phyloP scores from a whole-genome alignment of 345 rosid genomes.

The Geranium brycei region DNA sequence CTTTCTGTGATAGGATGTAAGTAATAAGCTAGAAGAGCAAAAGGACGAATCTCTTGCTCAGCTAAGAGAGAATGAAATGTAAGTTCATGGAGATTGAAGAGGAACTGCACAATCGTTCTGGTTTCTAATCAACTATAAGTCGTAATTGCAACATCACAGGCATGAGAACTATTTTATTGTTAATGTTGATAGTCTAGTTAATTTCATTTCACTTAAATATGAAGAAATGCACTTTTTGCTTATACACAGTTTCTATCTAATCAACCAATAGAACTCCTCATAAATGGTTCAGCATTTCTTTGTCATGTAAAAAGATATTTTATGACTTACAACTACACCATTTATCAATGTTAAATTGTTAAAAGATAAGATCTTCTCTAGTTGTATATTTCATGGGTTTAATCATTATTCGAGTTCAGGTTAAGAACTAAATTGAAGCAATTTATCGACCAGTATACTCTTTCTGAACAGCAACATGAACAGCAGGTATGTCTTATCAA shows the following conservation, averaged over 20 bases:
- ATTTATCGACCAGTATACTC: constrained; percentile 71
- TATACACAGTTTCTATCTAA: no score
- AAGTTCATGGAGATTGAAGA: constrained; percentile 16
- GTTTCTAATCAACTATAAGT: background rate
- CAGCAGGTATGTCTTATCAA: constrained; percentile 38
- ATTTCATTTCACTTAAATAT: no score
- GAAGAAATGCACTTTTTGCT: no score
- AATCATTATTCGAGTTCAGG: constrained; percentile 31
- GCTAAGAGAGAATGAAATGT: constrained; percentile 92
- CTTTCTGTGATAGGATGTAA: constrained; percentile 58
- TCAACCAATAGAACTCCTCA: no score
- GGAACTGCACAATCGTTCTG: background rate
- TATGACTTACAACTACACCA: no score
- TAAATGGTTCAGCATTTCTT: no score
- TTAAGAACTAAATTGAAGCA: constrained; percentile 70
- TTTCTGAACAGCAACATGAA: constrained; percentile 67
- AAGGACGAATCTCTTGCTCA: constrained; percentile 71
- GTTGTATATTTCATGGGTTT: background rate
- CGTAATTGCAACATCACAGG: background rate
- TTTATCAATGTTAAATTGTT: no score
- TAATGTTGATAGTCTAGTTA: background rate
- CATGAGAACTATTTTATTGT: background rate
- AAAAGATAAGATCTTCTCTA: no score
- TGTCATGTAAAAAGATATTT: no score
- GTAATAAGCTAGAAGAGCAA: constrained; percentile 76